Conservation (phyloP, 208 protist species). For the Trypanosoma cruzi region DNA sequence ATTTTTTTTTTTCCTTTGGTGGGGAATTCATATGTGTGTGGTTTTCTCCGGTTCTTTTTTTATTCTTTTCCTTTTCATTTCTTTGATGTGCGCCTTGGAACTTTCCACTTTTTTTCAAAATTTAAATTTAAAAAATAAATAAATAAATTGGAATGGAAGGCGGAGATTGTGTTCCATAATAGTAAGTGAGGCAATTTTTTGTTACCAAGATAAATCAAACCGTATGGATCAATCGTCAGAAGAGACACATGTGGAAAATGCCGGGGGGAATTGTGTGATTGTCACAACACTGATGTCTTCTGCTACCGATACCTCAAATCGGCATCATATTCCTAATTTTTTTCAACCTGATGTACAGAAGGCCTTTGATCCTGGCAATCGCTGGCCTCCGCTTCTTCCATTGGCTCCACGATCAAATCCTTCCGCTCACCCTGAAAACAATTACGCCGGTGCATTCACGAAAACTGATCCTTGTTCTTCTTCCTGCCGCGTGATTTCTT, state of each 20-base stretch:
- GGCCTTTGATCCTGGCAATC: neutral
- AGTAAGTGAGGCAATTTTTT: neutral
- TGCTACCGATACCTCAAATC: neutral
- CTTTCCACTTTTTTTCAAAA: neutral
- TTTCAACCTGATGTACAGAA: neutral
- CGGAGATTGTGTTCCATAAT: neutral
- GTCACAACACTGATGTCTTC: conserved; percentile 20
- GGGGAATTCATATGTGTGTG: neutral
- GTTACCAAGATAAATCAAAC: neutral
- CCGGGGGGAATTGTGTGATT: conserved; percentile 27
- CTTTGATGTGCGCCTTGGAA: neutral
- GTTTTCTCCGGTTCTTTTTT: neutral
- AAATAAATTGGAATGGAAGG: conserved; percentile 4
- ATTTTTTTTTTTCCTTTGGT: too few species aligned
- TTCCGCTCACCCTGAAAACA: neutral
- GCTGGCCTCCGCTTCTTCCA: neutral
- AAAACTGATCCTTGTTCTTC: neutral
- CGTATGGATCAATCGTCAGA: conserved; percentile 8
- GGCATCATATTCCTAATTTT: neutral
- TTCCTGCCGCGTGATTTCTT: neutral
- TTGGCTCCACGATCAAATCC: neutral
- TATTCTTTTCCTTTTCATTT: conserved; percentile 1
- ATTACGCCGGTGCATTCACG: neutral
- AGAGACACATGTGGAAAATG: conserved; percentile 11
- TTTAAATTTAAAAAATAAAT: too few species aligned